A percentile compares a stretch with the other conserved stretches of the same genome.
Conservation (phyloP, 2,329 filamentous ascomycete species). For the Pseudogymnoascus sp. region DNA sequence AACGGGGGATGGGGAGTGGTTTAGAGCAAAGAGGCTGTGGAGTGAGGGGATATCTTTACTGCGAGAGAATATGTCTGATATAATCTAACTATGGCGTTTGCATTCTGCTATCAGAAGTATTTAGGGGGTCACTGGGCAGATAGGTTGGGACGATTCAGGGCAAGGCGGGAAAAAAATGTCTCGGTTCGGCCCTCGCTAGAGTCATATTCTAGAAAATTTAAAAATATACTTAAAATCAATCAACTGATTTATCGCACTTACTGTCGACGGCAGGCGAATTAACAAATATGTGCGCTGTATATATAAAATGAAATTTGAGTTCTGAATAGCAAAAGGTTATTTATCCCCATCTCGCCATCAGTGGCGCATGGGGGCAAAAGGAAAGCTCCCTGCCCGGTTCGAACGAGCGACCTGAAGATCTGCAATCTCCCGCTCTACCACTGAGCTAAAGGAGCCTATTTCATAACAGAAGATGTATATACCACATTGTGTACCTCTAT, state of each 20-base stretch:
- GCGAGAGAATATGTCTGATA: neutral
- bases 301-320: neutral
- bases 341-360: neutral
- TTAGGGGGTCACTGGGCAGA: neutral
- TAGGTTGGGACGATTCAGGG: neutral
- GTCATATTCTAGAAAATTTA: neutral
- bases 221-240: neutral
- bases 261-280: neutral
- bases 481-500: neutral
- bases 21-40: neutral
- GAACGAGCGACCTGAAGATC: slow-evolving; percentile 11
- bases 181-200: slow-evolving; percentile 4
- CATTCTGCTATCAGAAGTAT: neutral
- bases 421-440: slow-evolving; percentile 12
- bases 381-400: slow-evolving; percentile 10
- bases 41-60: neutral
- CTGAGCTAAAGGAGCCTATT: slow-evolving; percentile 11
- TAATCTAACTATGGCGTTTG: slow-evolving; percentile 5
- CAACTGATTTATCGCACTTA: neutral
- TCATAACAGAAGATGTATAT: neutral
- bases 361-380: neutral
- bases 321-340: neutral
- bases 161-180: neutral
- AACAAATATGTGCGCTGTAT: neutral
- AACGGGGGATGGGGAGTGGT: neutral